Evolutionary conservation across 257 asterid genomes (phyloP).

Genomic region (Solanum etuberosum): DNA sequence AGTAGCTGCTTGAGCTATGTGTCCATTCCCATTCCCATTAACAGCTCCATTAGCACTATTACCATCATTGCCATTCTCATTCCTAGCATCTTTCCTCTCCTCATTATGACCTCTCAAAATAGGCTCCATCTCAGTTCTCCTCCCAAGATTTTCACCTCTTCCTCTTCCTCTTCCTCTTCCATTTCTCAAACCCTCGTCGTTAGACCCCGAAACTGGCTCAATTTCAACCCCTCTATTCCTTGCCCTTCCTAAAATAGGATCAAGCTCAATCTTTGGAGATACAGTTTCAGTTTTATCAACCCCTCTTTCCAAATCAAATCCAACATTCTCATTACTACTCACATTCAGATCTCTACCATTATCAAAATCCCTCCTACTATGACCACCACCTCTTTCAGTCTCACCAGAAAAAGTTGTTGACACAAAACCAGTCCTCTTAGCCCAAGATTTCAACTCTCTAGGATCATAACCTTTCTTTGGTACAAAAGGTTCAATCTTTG

Average conservation of each 20-base stretch:
- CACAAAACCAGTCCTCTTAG: conserved; percentile 89
- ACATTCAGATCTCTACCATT: conserved; percentile 27
- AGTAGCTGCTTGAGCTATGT: conserved; percentile 17
- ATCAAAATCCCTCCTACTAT: conserved; percentile 31
- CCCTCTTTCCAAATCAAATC: conserved; percentile 65
- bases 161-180: conserved; percentile 18
- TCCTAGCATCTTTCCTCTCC: conserved; percentile 20
- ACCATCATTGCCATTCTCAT: conserved; percentile 18
- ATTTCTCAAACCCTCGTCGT: conserved; percentile 21
- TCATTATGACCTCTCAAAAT: conserved; percentile 14
- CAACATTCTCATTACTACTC: background rate
- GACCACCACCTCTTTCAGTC: conserved; percentile 30
- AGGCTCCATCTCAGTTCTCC: conserved; percentile 14
- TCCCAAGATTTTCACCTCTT: conserved; percentile 16
- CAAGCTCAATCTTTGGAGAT: conserved; percentile 80
- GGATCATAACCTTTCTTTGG: conserved; percentile 68
- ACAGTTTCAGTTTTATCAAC: conserved; percentile 41
- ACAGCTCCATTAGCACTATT: background rate
- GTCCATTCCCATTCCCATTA: conserved; percentile 9
- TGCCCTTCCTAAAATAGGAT: conserved; percentile 77
- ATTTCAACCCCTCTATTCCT: conserved; percentile 54
- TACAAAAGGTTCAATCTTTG: conserved; percentile 67
- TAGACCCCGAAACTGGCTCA: conserved; percentile 31
- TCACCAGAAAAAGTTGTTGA: conserved; percentile 75
- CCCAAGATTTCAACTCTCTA: conserved; percentile 92